A percentile compares a stretch with the other conserved stretches of the same genome.
Conservation (phyloP, 805 yeast genomes). For the Candida rishiriensis region DNA sequence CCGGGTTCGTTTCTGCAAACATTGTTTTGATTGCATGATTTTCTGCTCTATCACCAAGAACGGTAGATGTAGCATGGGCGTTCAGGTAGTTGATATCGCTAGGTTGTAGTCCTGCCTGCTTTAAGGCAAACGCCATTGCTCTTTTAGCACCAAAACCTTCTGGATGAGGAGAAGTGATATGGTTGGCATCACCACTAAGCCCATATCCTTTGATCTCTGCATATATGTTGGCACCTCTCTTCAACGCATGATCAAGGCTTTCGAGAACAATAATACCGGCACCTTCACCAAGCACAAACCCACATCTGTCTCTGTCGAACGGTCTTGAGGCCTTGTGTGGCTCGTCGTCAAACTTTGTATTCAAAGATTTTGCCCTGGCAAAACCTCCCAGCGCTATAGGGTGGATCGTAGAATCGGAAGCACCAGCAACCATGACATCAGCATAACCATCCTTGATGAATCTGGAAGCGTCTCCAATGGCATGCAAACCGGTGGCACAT, state of each 20-base stretch:
- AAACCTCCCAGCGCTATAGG: slow-evolving; percentile 89
- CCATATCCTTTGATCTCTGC: slow-evolving; percentile 90
- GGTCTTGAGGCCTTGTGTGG: slow-evolving; percentile 79
- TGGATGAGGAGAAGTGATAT: slow-evolving; percentile 85
- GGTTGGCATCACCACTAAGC: slow-evolving; percentile 84
- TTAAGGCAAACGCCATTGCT: slow-evolving; percentile 76
- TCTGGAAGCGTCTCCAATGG: slow-evolving; percentile 89
- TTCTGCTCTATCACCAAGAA: slow-evolving; percentile 86
- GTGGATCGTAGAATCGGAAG: slow-evolving; percentile 81
- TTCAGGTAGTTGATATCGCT: slow-evolving; percentile 68
- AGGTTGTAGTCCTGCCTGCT: slow-evolving; percentile 43
- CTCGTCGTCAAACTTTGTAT: slow-evolving; percentile 53
- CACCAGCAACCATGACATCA: slow-evolving; percentile 90
- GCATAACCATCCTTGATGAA: slow-evolving; percentile 77
- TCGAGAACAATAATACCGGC: slow-evolving; percentile 79
- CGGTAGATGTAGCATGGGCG: slow-evolving; percentile 96
- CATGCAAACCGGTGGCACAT: slow-evolving; percentile 93
- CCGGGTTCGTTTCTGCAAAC: slow-evolving; percentile 36
- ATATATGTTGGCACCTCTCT: slow-evolving; percentile 61
- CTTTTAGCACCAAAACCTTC: slow-evolving; percentile 80
- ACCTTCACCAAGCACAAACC: slow-evolving; percentile 94
- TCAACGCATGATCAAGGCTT: slow-evolving; percentile 66
- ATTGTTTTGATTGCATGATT: slow-evolving; percentile 62
- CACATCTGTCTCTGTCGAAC: slow-evolving; percentile 71
- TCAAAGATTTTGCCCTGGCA: slow-evolving; percentile 80